phyloP scores from a whole-genome alignment of 2,329 filamentous ascomycete genomes.

The Penicillium sp. region DNA sequence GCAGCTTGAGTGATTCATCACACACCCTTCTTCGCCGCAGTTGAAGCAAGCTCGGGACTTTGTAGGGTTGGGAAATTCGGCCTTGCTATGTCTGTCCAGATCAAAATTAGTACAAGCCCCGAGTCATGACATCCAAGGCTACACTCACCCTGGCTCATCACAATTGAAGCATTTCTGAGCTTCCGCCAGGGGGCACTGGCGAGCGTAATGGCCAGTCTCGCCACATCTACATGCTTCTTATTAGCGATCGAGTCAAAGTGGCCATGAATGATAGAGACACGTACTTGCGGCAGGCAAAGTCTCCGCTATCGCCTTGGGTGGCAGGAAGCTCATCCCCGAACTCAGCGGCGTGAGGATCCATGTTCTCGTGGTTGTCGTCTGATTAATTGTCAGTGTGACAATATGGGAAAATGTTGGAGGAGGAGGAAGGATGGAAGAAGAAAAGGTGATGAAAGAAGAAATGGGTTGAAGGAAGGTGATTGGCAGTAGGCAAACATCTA shows the following conservation, averaged over 20 bases:
- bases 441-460: neutral
- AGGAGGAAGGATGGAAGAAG: neutral
- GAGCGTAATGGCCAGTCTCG: conserved; percentile 42
- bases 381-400: neutral
- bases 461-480: neutral
- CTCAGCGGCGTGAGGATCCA: neutral
- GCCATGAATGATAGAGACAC: conserved; percentile 15
- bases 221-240: conserved; percentile 38
- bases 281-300: conserved; percentile 44
- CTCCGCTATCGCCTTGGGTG: conserved; percentile 10
- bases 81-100: conserved; percentile 46
- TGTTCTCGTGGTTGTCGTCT: neutral
- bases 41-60: conserved; percentile 18
- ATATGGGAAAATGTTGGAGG: neutral
- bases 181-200: conserved; percentile 47
- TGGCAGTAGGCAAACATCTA: neutral
- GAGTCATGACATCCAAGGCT: neutral
- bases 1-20: neutral
- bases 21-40: conserved; percentile 22
- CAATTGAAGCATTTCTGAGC: conserved; percentile 49
- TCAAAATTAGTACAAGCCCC: conserved; percentile 5
- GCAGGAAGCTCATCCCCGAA: neutral
- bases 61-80: conserved; percentile 50
- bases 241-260: conserved; percentile 11
- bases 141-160: conserved; percentile 45